Evolutionary conservation across 805 yeast species (phyloP).

Genomic region (Candida easanensis): DNA sequence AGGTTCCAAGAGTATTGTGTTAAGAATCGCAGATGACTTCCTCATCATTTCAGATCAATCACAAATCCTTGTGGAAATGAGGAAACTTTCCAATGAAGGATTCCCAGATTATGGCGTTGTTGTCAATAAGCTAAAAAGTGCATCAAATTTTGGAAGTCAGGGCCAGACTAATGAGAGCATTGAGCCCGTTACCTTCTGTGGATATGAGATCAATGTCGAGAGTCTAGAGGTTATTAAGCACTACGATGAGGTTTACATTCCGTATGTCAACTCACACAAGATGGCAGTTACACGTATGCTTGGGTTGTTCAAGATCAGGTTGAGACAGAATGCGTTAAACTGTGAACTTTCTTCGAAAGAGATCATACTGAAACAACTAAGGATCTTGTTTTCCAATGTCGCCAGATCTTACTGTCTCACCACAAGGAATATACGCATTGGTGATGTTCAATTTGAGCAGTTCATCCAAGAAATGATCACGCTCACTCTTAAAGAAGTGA

Average conservation of each 20-base stretch:
- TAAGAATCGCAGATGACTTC: conserved; percentile 85
- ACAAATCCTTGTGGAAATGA: conserved; percentile 30
- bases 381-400: conserved; percentile 15
- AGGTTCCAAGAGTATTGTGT: conserved; percentile 34
- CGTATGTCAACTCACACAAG: conserved; percentile 13
- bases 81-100: conserved; percentile 32
- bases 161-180: not conserved
- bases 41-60: conserved; percentile 54
- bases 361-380: conserved; percentile 24
- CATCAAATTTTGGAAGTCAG: conserved; percentile 28
- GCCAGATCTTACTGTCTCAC: conserved; percentile 19
- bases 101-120: conserved; percentile 33
- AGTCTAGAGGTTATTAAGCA: conserved; percentile 36
- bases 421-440: conserved; percentile 3
- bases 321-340: conserved; percentile 31
- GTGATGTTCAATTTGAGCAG: conserved; percentile 4
- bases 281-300: conserved; percentile 11
- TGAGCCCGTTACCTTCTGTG: conserved; percentile 38
- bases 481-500: not conserved
- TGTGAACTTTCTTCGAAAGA: conserved; percentile 18
- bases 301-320: conserved; percentile 30
- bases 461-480: conserved; percentile 8
- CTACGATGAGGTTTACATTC: conserved; percentile 18
- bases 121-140: conserved; percentile 37
- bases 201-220: conserved; percentile 34